Evolutionary conservation across 306 rosid species (phyloP), one percentile per base, ranked within the genome.

Genomic region (Ormosia emarginata): DNA sequence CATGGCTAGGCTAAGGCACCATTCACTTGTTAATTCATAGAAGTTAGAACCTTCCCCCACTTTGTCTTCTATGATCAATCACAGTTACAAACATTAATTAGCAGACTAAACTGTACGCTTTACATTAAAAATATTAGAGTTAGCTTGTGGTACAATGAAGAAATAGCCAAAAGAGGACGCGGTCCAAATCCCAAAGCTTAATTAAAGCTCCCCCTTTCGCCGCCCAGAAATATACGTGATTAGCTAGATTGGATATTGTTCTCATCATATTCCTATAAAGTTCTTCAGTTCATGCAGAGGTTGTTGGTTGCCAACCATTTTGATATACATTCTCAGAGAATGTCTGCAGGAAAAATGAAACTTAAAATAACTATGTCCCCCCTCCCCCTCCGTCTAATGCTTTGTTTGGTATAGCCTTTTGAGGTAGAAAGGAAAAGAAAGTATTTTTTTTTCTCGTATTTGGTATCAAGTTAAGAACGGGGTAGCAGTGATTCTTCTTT

Each of bases 261-360:
- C 69, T 59, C n/a, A 24, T 59, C 4, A 10, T 63, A 59, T 68
- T 74, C 33, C n/a, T 65, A 14, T 6, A 37, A 56, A 44, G 43
- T 56, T 34, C 0, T 47, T 44, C 17, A 55, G 44, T 36, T 65
- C 64, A 18, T 43, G 65, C 74, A 4, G 10, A 72, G 66, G 57
- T 79, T 66, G 32, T 77, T 78, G 41, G 53, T 59, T 75, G 89
- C 79, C 83, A 76, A 53, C 86, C 86, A 82, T 67, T 78, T 24
- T 67, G 3, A 78, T 47, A 29, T 58, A 63, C 53, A 73, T 36
- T 15, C 50, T 40, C 74, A 82, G 14, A 66, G 86, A 82, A 78
- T 74, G 86, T 86, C 53, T 8, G 32, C 75, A 66, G 15, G 4
- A 32, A 7, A 30, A 64, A 24, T 10, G 8, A 81, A 30, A 39